A percentile compares a stretch with the other conserved stretches of the same genome.
Conservation (phyloP, 2,329 filamentous ascomycete species). For the Periconia macrospinosa region DNA sequence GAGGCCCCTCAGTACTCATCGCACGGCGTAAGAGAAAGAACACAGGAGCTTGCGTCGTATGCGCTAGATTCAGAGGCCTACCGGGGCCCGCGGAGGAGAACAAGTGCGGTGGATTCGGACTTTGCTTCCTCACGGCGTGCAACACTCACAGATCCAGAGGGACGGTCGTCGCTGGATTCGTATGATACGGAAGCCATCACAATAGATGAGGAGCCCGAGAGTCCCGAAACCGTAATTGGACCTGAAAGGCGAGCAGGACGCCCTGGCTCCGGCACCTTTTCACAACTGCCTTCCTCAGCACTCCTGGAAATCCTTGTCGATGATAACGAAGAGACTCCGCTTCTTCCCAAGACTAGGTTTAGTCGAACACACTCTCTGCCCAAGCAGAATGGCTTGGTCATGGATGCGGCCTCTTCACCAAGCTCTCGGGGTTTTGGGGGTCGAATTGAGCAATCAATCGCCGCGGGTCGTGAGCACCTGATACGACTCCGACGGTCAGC, state of each 20-base stretch:
- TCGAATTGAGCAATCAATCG: slow-evolving; percentile 22
- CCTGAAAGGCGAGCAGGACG: slow-evolving; percentile 13
- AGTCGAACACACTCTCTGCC: neutral
- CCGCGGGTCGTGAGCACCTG: slow-evolving; percentile 23
- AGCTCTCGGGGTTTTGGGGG: neutral
- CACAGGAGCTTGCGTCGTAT: slow-evolving; percentile 82
- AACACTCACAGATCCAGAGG: slow-evolving; percentile 23
- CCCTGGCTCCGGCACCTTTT: neutral
- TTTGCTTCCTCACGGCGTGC: slow-evolving; percentile 16
- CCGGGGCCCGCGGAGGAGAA: slow-evolving; percentile 25
- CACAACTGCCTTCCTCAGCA: slow-evolving; percentile 26
- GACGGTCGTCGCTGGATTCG: slow-evolving; percentile 33
- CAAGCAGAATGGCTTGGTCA: neutral
- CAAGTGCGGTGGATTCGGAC: slow-evolving; percentile 31
- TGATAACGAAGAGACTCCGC: slow-evolving; percentile 39
- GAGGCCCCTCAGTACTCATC: slow-evolving; percentile 74
- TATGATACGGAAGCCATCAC: slow-evolving; percentile 57
- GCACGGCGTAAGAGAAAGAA: slow-evolving; percentile 79
- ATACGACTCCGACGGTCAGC: slow-evolving; percentile 35
- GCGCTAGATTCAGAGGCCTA: slow-evolving; percentile 57
- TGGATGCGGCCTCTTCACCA: neutral
- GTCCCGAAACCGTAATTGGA: slow-evolving; percentile 46
- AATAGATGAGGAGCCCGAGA: slow-evolving; percentile 63
- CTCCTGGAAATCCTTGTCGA: slow-evolving; percentile 19
- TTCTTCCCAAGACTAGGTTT: slow-evolving; percentile 39